Percentiles rank a stretch among this genome's conserved stretches.
phyloP scores from a whole-genome alignment of 2,329 filamentous ascomycete species.

The Epichloe hybrida region DNA sequence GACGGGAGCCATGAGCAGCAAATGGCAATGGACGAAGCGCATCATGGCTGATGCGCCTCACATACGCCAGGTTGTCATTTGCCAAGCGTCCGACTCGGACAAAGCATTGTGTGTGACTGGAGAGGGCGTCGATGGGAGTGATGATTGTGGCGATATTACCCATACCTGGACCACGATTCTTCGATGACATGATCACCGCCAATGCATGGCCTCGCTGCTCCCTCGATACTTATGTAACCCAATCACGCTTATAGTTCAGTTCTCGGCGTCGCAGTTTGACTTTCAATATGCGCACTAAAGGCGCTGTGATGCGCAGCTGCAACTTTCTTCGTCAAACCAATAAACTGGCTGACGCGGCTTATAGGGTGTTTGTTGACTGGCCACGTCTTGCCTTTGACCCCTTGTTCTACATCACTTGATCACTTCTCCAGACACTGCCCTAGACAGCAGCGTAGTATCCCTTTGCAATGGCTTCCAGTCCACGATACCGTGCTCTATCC shows the following conservation, averaged over 20 bases:
- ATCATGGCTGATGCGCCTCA: constrained; percentile 2
- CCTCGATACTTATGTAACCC: no score
- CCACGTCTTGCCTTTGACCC: no score
- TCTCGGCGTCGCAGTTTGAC: no score
- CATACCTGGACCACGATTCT: not conserved
- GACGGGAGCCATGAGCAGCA: constrained; percentile 1
- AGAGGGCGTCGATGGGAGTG: not conserved
- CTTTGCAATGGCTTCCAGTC: not conserved
- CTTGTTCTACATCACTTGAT: no score
- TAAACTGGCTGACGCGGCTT: no score
- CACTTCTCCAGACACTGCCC: no score
- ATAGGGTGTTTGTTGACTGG: no score
- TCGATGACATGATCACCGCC: not conserved
- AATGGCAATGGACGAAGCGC: constrained; percentile 2
- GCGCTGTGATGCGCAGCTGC: no score
- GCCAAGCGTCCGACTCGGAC: not conserved
- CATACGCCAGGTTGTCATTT: not conserved
- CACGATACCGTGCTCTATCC: not conserved
- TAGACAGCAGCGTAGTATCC: not conserved
- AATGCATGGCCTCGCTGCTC: not conserved
- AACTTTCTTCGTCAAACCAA: no score
- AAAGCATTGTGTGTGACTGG: not conserved
- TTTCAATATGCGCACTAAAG: no score
- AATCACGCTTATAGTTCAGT: no score
- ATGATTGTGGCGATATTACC: not conserved